Evolutionary conservation across 768 basidiomycete genomes (phyloP).

Genomic region (Postia placenta): DNA sequence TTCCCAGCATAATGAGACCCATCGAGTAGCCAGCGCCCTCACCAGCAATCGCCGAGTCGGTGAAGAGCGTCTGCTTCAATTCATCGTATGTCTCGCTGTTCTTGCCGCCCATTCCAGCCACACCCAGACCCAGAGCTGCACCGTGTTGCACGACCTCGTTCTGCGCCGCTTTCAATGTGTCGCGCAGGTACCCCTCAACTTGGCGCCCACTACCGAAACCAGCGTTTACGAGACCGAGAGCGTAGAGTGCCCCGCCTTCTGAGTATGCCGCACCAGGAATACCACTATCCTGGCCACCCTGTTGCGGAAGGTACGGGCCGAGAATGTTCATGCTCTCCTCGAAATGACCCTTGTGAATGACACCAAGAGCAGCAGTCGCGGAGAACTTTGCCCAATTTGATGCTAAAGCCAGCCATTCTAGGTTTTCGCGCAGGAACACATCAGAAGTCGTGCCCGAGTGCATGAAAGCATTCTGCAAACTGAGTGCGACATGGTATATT

Average conservation of each 20-base stretch:
- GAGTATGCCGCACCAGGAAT: slow-evolving; percentile 80
- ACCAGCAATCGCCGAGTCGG: slow-evolving; percentile 90
- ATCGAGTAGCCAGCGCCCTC: slow-evolving; percentile 96
- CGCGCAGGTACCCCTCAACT: slow-evolving; percentile 72
- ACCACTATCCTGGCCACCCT: slow-evolving; percentile 63
- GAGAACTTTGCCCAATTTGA: slow-evolving; percentile 99
- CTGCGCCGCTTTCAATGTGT: slow-evolving; percentile 67
- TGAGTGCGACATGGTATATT: slow-evolving; percentile 95
- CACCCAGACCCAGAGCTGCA: slow-evolving; percentile 93
- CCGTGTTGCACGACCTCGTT: slow-evolving; percentile 95
- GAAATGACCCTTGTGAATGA: slow-evolving; percentile 96
- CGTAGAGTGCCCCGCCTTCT: slow-evolving; percentile 95
- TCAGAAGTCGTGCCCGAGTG: slow-evolving; percentile 98
- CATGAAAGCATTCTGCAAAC: slow-evolving; percentile 96
- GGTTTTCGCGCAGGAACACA: slow-evolving; percentile 86
- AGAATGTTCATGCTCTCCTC: slow-evolving; percentile 90
- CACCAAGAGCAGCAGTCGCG: slow-evolving; percentile 92
- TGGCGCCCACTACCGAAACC: slow-evolving; percentile 71
- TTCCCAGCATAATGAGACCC: slow-evolving; percentile 98
- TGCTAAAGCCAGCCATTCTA: slow-evolving; percentile 94
- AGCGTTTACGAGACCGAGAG: slow-evolving; percentile 90
- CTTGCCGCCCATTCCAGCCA: slow-evolving; percentile 90
- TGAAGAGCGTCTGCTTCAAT: slow-evolving; percentile 83
- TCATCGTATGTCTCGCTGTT: slow-evolving; percentile 89
- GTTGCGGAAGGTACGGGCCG: slow-evolving; percentile 86